Base-by-base conservation (phyloP, 257 asterid genomes). In the Fraxinus anomala region DNA sequence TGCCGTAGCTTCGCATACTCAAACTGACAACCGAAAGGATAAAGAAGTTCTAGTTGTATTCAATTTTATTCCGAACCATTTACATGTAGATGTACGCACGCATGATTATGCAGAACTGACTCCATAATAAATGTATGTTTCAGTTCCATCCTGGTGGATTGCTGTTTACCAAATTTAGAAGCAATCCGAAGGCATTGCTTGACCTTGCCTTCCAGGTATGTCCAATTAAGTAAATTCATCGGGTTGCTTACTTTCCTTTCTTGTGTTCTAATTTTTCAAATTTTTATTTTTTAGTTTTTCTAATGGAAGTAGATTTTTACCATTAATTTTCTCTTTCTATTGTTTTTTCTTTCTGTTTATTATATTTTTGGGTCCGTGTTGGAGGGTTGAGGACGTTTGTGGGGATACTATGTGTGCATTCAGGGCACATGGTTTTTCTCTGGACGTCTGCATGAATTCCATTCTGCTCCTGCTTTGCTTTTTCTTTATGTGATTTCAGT, bases 111-210 rank as follows among this genome's bases (percentile, higher is more conserved):
- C 30, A 30, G 56, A 80, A 70, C 73, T 61, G 59, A 73, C 40
- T 67, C 34, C 23, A 51, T 67, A 12, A 59, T 30, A 44, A 71
- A 51, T 84, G 34, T 75, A 59, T 73, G 68, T 56, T 80, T 67
- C 90, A 94, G 98, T 84, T 93, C 80, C 96, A 89, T 83, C 89
- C 96, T 79, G 93, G 93, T 42, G 97, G 97, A 73, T 82, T 91
- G 83, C 86, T 94, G 72, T 91, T 94, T 80, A 89, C 96, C 17
- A 91, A 92, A 82, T 90, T 92, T 79, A 95, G 97, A 78, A 82
- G 97, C 90, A 91, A 87, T 87, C 98, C 91, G 83, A 90, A 96
- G 44, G 94, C 98, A 61, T 77, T 92, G 80, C 97, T 94, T 54
- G 98, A 94, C 87, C 92, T 92, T 74, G 92, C 96, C 39, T 91